Evolutionary conservation across 2,329 filamentous ascomycete species (phyloP), one percentile per base, ranked within the genome.

Genomic region (Cordyceps farinosa): DNA sequence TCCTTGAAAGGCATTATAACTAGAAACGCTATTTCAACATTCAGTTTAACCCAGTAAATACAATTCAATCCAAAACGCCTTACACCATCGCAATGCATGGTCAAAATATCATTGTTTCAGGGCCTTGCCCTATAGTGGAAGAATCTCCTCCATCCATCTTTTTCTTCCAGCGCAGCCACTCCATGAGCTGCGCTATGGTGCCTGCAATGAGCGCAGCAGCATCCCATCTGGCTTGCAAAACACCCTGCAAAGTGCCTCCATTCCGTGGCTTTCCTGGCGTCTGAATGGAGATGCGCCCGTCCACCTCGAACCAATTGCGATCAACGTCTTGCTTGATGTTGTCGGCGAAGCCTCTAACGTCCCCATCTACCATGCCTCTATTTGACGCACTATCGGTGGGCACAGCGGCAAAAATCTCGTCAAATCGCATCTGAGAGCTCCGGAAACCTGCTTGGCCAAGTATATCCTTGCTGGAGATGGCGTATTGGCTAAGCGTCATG

Each of bases 261-360:
- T 71, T 29, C 13, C 68, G 69, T 9, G 66, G 68, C 58, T 72
- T 75, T 2, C 72, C 73, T 5, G 78, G 76, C 3, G 73, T 75
- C 62, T 74, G 77, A 30, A 81, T 74, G 0, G 72, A 75, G 11
- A 82, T 74, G 3, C 64, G 70, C 2, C 69, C 67, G 3, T 67
- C 69, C 3, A 70, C 70, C 1, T 72, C 68, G 8, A 74, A 64
- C 82, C 82, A 84, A 48, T 77, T 80, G 51, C 74, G 75, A 4
- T 71, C 70, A 11, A 83, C 76, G 48, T 84, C 81, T 9, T 75
- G 72, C 5, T 76, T 61, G 44, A 84, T 80, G 55, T 76, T 76
- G 17, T 74, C 73, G 7, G 73, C 71, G 62, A 84, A 83, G 48
- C 66, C 74, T 36, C 72, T 68, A 9, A 79, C 69, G 32, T 79